phyloP scores from a whole-genome alignment of 2,329 filamentous ascomycete genomes.

The Botrytis deweyae region DNA sequence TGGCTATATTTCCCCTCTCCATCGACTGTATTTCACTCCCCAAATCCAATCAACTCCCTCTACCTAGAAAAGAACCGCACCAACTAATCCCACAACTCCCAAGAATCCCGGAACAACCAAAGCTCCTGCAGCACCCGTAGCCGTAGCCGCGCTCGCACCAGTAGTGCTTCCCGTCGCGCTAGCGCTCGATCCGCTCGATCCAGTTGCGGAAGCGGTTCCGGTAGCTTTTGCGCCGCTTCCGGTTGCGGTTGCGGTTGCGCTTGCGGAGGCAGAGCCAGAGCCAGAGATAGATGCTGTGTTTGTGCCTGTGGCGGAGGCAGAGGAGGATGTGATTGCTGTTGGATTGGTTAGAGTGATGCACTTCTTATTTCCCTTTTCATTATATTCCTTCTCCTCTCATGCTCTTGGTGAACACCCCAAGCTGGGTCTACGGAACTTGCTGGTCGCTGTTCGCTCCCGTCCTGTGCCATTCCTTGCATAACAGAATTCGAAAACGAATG shows the following conservation, averaged over 20 bases:
- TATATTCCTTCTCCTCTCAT: too few species aligned
- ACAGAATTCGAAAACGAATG: not conserved
- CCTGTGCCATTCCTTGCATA: not conserved
- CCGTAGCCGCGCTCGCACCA: not conserved
- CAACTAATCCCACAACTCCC: not conserved
- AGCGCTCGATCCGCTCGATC: not conserved
- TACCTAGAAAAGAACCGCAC: not conserved
- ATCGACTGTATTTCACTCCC: too few species aligned
- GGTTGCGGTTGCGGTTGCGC: not conserved
- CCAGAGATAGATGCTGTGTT: not conserved
- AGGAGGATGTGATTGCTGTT: slow-evolving; percentile 10
- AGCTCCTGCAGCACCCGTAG: not conserved
- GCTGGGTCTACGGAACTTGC: too few species aligned
- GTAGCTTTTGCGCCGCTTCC: not conserved
- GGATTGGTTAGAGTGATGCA: not conserved
- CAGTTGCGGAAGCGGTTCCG: not conserved
- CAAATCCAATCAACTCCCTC: not conserved
- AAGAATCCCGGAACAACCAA: slow-evolving; percentile 15
- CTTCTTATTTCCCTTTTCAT: not conserved
- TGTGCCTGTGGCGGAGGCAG: not conserved
- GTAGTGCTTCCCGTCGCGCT: not conserved
- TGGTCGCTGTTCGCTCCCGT: too few species aligned
- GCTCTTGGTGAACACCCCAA: too few species aligned
- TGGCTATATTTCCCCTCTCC: not conserved
- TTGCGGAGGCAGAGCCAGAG: not conserved